Evolutionary conservation across 2,329 filamentous ascomycete species (phyloP), one percentile per base, ranked within the genome.

Genomic region (Diaporthe caulivora): DNA sequence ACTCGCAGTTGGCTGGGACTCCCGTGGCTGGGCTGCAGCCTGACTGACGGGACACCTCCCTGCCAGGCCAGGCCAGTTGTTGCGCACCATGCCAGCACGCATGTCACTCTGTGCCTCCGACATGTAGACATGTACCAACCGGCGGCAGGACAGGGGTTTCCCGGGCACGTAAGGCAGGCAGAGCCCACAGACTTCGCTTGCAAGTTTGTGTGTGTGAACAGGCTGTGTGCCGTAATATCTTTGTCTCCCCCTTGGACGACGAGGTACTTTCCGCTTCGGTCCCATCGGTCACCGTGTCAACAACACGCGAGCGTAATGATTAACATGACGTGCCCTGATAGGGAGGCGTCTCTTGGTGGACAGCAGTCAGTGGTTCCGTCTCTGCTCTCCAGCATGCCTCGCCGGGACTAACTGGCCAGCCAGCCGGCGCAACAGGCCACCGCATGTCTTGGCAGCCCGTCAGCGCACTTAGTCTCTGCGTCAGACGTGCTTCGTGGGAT

Each of bases 161-260:
- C 72, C 69, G 40, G 70, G 64, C 69, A 47, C 29, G 60, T 74
- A 67, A 72, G 72, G 72, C 72, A 72, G 69, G 54, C 54, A 69
- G 71, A 72, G 44, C 62, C 65, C 71, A 69, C 67, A 67, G 44
- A 71, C 68, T 65, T 51, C 26, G 55, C 40, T 17, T 51, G 49
- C 47, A 40, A 58, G 18, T 37, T 68, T 72, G 21, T 58, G 37
- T 47, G 37, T 58, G 37, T 47, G 37, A 31, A 34, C 31, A 51
- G 40, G 26, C 37, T 21, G 34, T 18, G 15, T 49, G 18, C 67
- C 31, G n/a, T 29, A n/a, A 34, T 31, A 24, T 62, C 37, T 49
- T n/a, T n/a, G n/a, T n/a, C 11, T 26, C 26, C 37, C 37, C 24
- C 47, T 4, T 34, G 40, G 26, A 47, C 68, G 68, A 60, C 40